Conservation (phyloP, 1,139 yeast genomes). For the Tardiomyces depauwii region DNA sequence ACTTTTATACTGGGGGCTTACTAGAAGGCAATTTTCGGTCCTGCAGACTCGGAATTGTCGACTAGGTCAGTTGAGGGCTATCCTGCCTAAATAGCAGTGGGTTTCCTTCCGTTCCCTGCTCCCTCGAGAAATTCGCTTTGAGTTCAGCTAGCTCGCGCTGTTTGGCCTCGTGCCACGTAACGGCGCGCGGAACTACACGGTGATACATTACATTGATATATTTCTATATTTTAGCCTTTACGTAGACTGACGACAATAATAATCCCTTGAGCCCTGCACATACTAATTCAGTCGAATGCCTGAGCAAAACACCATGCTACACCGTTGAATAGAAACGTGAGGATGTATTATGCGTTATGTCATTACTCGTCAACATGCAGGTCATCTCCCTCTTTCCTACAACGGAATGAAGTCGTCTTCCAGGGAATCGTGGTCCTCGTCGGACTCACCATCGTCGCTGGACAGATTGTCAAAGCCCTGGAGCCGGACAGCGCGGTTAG, state of each 20-base stretch:
- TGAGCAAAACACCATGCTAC: too few species aligned
- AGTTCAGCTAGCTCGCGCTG: slow-evolving; percentile 6
- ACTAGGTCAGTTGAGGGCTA: slow-evolving; percentile 14
- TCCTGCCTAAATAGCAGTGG: slow-evolving; percentile 14
- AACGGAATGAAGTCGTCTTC: not conserved
- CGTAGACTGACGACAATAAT: too few species aligned
- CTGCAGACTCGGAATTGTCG: not conserved
- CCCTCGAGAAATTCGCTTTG: slow-evolving; percentile 14
- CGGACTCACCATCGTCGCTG: slow-evolving; percentile 16
- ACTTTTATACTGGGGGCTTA: not conserved
- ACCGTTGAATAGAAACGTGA: too few species aligned
- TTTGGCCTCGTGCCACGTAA: slow-evolving; percentile 5
- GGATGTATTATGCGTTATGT: too few species aligned
- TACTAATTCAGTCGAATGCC: too few species aligned
- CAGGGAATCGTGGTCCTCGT: slow-evolving; percentile 5
- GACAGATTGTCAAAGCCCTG: slow-evolving; percentile 5
- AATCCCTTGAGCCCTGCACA: too few species aligned
- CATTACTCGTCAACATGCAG: not conserved
- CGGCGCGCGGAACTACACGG: slow-evolving; percentile 11
- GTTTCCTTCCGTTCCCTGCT: slow-evolving; percentile 18
- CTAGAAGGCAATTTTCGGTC: not conserved
- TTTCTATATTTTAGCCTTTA: too few species aligned
- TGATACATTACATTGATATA: too few species aligned
- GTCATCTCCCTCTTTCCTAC: not conserved
- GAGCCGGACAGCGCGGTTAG: slow-evolving; percentile 12